These are phyloP conservation scores for Spergularia azorica DNA, from an alignment of 179 eudicot genomes.

Conservation along the genomic window DNA sequence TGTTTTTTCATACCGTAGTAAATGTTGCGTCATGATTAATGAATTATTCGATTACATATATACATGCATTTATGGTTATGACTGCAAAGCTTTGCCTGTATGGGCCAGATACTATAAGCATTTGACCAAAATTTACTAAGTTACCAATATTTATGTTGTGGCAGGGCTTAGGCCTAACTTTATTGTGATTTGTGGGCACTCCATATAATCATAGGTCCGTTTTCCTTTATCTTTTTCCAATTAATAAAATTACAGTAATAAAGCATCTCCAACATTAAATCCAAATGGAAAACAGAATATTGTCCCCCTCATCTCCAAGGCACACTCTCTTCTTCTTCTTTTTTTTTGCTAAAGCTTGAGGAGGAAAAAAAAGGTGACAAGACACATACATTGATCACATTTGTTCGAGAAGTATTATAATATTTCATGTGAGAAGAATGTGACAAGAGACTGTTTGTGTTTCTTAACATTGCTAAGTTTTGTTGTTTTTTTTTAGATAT, in stretches of 20 bases:
- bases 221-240: too few species aligned
- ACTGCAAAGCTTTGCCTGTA: slow-evolving; percentile 2
- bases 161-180: slow-evolving; percentile 19
- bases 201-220: slow-evolving; percentile 1
- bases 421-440: slow-evolving; percentile 39
- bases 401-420: slow-evolving; percentile 6
- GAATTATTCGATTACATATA: not conserved
- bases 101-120: slow-evolving; percentile 4
- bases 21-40: not conserved
- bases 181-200: slow-evolving; percentile 23
- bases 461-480: slow-evolving; percentile 6
- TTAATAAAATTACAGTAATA: too few species aligned
- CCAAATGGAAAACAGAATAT: slow-evolving; percentile 29
- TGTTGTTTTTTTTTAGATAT: not conserved
- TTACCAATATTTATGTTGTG: slow-evolving; percentile 19
- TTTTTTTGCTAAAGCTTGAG: slow-evolving; percentile 25
- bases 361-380: slow-evolving; percentile 35
- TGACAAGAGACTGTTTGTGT: slow-evolving; percentile 37
- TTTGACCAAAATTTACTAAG: slow-evolving; percentile 23
- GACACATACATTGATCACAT: slow-evolving; percentile 21
- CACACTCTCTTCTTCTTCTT: slow-evolving; percentile 13
- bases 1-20: too few species aligned
- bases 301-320: slow-evolving; percentile 9
- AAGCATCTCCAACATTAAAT: slow-evolving; percentile 14
- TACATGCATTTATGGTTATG: slow-evolving; percentile 1